Evolutionary conservation across 2,329 filamentous ascomycete species (phyloP).

Genomic region (Zasmidium citrigriseum): DNA sequence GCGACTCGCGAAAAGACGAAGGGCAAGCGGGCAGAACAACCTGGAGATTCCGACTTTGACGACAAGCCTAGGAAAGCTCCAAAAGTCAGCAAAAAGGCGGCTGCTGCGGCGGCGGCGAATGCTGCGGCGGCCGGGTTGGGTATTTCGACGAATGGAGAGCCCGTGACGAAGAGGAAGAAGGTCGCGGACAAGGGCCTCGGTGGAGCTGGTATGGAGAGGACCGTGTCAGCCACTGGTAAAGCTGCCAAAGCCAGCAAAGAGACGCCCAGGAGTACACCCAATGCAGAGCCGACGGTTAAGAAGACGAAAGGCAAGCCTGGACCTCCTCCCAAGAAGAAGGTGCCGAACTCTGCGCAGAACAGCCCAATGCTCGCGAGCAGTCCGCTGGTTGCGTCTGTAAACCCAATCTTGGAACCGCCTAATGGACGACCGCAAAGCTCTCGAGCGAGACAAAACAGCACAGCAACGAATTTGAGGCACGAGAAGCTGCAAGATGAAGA

Average conservation of each 20-base stretch:
- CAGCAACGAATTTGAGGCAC: conserved; percentile 46
- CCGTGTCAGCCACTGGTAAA: conserved; percentile 55
- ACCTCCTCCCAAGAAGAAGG: conserved; percentile 81
- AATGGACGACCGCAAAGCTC: conserved; percentile 67
- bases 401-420: conserved; percentile 73
- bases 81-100: conserved; percentile 60
- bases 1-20: conserved; percentile 69
- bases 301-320: conserved; percentile 64
- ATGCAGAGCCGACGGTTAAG: conserved; percentile 70
- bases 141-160: conserved; percentile 61
- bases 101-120: conserved; percentile 59
- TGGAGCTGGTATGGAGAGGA: conserved; percentile 62
- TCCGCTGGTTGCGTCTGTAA: conserved; percentile 48
- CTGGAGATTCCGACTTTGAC: conserved; percentile 75
- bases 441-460: conserved; percentile 74
- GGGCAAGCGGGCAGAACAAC: conserved; percentile 61
- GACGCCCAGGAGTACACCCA: conserved; percentile 70
- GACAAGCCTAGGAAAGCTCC: conserved; percentile 72
- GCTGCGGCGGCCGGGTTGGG: conserved; percentile 52
- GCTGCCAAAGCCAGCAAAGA: conserved; percentile 42
- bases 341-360: conserved; percentile 41
- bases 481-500: conserved; percentile 39
- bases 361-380: conserved; percentile 49
- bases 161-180: conserved; percentile 77
- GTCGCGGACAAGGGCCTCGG: conserved; percentile 69